Base-by-base conservation (phyloP, 192 early-diverging fungal genomes). In the Chytriomyces confervae region DNA sequence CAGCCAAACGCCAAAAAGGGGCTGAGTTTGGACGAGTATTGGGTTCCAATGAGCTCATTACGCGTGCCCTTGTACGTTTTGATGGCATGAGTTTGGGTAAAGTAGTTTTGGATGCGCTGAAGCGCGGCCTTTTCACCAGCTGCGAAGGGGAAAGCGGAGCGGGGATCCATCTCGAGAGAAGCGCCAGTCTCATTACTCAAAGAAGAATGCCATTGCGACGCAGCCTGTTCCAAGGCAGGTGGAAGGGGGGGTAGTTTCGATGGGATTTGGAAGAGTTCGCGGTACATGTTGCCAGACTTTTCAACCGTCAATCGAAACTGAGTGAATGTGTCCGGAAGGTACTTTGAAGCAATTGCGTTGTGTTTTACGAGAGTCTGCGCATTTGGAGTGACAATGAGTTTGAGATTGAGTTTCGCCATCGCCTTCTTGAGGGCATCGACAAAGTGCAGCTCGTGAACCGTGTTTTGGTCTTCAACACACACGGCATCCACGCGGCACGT, bases 1-100 rank as follows among this genome's bases (percentile, higher is more conserved):
- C n/a, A 18, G 3, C 75, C 75, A 24, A 69, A 65, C 0, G 75
- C 75, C 13, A 77, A 29, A 48, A n/a, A 77, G 1, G 75, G 75
- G n/a, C 61, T 43, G 64, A 85, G 66, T 64, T 85, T 85, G n/a
- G 84, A 78, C 23, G 73, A 77, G 66, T 84, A 85, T 5, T 84
- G 83, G 16, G 75, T 66, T 9, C 84, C 84, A 23, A 85, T 44
- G 48, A 85, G 65, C 5, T 80, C 84, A 51, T 85, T 85, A 3
- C 84, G 79, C 4, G 84, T 85, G 5, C 76, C 61, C 44, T 85
- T 85, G 24, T 85, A 85, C 6, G 44, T 75, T 16, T 20, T 24
- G 18, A 82, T 62, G 27, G 24, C 36, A n/a, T 66, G 61, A 3
- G 69, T 77, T 18, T 44, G 29, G 46, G 69, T 82, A 20, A 85